Evolutionary conservation across 2,329 filamentous ascomycete species (phyloP), one percentile per base, ranked within the genome.

Genomic region (Macroventuria anomochaeta): DNA sequence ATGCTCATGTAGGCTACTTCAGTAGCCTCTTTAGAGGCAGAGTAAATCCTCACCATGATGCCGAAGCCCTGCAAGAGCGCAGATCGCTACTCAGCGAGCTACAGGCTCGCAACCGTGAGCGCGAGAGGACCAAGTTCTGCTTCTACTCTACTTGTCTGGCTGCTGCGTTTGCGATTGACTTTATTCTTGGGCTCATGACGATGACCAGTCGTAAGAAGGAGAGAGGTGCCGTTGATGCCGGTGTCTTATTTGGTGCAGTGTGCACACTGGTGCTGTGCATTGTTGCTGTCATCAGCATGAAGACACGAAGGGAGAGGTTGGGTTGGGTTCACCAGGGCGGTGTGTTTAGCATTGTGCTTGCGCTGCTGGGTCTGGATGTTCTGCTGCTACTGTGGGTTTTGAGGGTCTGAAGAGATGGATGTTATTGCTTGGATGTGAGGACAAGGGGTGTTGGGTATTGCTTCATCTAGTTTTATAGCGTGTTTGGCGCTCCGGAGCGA

Each of bases 201-300:
- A 76, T 79, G 12, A 90, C 90, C 1, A 89, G 89, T 7, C 81
- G 84, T 39, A 87, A 85, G 68, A 88, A 84, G 70, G 80, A 88
- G 60, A 80, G 83, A 4, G 80, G 85, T n/a, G 85, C 90, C 70
- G 90, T 93, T 3, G 88, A 93, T 64, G 84, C 84, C 0, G 89
- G 87, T 7, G 88, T 90, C 2, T 80, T 89, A 1, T 79, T 90
- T 33, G 89, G 88, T 8, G 85, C 88, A 13, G 80, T 89, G 26
- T 79, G 84, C 25, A 89, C 87, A 58, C 70, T 92, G 33, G 80
- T 73, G 34, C 48, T 74, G 8, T 65, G 68, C 28, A 42, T 65
- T 34, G 60, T 71, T 26, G 71, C 68, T 3, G 51, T 73, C 2
- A 52, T 66, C 25, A 73, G 64, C 55, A 71, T 75, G 69, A 59